Evolutionary conservation across 208 protist genomes (phyloP), one percentile per base, ranked within the genome.

Genomic region (Leishmania tarentolae): DNA sequence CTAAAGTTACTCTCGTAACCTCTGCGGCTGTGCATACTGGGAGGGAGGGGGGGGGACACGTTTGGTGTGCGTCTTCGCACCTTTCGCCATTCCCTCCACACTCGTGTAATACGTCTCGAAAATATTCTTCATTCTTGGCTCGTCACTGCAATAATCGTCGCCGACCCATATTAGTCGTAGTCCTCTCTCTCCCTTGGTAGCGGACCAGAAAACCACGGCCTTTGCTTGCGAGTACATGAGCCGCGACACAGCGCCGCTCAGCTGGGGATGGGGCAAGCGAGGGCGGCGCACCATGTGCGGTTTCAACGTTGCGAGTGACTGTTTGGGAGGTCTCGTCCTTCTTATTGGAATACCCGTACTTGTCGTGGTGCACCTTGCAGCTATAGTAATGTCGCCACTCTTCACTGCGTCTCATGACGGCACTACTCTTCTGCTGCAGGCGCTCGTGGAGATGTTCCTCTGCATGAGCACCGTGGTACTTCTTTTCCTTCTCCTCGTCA

Each of bases 291-390:
- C 9, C 24, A 66, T 77, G 24, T 86, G 52, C 63, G 86, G 86
- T 7, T 84, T 83, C 31, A 87, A 80, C 42, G 86, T 90, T 0
- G 80, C 86, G 0, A 53, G 65, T 24, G 84, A 87, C 56, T 90
- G 75, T 37, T 42, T 81, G 4, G 71, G 80, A 31, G 86, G 86
- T 19, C 59, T 82, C 17, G 77, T 53, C 9, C 76, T 87, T 44
- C 52, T 90, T 47, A 17, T 90, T 4, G 42, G 65, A 44, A 82
- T 89, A 4, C 83, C 82, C 9, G 15, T 63, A n/a, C 9, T 76
- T 13, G 69, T 75, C 13, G 31, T 73, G 11, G 66, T 74, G 35
- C 81, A 84, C 28, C 80, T 88, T 57, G 53, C 70, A 11, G 28
- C 31, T n/a, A 63, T 85, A 5, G 50, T 85, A 17, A 61, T 84